A percentile compares a stretch with the other conserved stretches of the same genome.
These are phyloP conservation scores for Apiospora rasikravindrae DNA, from an alignment of 2,329 filamentous ascomycete species.

Conservation along the genomic window DNA sequence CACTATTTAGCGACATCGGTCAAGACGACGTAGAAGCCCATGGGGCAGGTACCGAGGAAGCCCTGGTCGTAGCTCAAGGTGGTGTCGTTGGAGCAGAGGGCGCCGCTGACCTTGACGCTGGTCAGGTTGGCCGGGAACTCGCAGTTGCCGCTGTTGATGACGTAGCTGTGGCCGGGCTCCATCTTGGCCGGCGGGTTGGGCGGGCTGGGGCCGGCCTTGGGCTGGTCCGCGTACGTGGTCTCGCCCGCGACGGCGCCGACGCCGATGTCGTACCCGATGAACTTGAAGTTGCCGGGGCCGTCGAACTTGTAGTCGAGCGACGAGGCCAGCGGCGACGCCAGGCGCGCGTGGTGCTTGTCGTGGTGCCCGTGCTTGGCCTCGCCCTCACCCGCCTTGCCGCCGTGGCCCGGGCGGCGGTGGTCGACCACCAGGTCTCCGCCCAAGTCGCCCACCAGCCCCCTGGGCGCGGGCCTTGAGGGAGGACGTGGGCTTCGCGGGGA, in stretches of 20 bases:
- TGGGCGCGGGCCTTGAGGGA: neutral
- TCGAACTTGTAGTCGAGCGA: neutral
- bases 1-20: neutral
- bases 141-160: conserved; percentile 12
- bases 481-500: neutral
- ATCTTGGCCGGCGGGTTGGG: neutral
- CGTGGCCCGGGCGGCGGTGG: neutral
- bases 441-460: neutral
- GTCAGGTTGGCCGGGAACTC: conserved; percentile 4
- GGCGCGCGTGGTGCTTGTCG: neutral
- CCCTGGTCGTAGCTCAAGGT: neutral
- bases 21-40: conserved; percentile 15
- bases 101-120: conserved; percentile 16
- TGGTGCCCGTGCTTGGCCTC: neutral
- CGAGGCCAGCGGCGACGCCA: neutral
- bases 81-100: conserved; percentile 12
- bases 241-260: conserved; percentile 4
- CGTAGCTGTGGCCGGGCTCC: conserved; percentile 15
- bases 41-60: neutral
- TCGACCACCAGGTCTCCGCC: neutral
- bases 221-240: neutral
- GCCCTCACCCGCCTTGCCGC: neutral
- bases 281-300: conserved; percentile 14
- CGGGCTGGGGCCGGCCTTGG: neutral
- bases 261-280: conserved; percentile 13